Conservation (phyloP, 257 asterid genomes). For the Primulina tabacum region DNA sequence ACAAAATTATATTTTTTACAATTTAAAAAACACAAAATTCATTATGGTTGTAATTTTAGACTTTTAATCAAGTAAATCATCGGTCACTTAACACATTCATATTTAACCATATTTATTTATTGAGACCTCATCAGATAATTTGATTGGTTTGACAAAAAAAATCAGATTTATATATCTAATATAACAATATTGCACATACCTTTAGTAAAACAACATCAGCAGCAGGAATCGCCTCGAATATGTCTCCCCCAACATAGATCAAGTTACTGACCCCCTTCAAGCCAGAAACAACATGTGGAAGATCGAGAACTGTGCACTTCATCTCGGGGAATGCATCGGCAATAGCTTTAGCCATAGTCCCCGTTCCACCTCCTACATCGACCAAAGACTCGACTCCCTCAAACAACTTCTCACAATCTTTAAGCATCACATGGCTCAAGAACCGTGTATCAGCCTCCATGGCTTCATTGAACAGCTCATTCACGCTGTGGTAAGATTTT, state of each 20-base stretch:
- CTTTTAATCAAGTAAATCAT: too few relatives aligned
- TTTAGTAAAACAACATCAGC: conserved; percentile 6
- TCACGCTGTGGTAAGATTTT: too few relatives aligned
- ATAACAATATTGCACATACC: not conserved
- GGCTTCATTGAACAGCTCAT: not conserved
- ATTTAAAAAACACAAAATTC: too few relatives aligned
- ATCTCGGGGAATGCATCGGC: not conserved
- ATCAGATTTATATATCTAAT: too few relatives aligned
- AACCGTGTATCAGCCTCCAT: not conserved
- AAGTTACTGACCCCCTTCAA: conserved; percentile 6
- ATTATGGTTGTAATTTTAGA: too few relatives aligned
- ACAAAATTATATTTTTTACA: too few relatives aligned
- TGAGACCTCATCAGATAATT: too few relatives aligned
- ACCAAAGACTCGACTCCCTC: not conserved
- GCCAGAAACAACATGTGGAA: conserved; percentile 14
- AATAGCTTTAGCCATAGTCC: conserved; percentile 8
- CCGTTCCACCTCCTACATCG: conserved; percentile 11
- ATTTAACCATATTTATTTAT: too few relatives aligned
- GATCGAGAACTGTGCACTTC: conserved; percentile 3
- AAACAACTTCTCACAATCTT: not conserved
- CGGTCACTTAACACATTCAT: too few relatives aligned
- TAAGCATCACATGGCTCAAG: not conserved
- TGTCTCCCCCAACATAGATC: conserved; percentile 4
- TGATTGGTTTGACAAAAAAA: too few relatives aligned
- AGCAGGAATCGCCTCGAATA: not conserved